Evolutionary conservation across 192 early-diverging fungal genomes (phyloP), one percentile per base, ranked within the genome.

Genomic region (Pilaira anomala): DNA sequence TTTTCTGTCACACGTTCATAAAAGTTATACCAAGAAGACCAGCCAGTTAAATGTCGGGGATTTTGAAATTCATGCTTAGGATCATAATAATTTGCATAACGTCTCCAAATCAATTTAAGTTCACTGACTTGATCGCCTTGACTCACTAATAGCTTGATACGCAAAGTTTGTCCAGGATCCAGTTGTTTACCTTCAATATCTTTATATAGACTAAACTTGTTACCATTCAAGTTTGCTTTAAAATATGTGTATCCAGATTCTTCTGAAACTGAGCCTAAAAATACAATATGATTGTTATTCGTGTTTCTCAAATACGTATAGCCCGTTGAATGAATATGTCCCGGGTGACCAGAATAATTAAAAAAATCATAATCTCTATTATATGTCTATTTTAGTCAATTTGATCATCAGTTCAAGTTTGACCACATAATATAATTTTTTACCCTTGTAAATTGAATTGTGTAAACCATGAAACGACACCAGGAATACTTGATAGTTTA

Each of bases 141-240:
- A 13, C 56, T 39, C 22, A 61, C 63, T 21, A 49, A 66, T 2
- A 68, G 28, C 30, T 46, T 64, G 45, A 63, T 8, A 2, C 19
- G 40, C 24, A 68, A 3, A 1, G 4, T 60, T 21, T 65, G 48
- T 13, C 29, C 36, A 1, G 24, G 48, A 2, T 30, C 7, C 45
- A 79, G 65, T 40, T 64, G 36, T 30, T 81, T 81, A 12, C 80
- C 80, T 22, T 52, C 61, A 56, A 75, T 77, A 28, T 81, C 80
- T 24, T 79, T 78, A 13, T 72, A 60, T 11, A 81, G 67, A 2
- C 63, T 61, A 14, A 81, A 60, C 18, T 30, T 51, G 33, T 62
- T 54, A 8, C 48, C 48, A n/a, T 65, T 65, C n/a, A 59, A 55
- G 48, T 81, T 64, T 30, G 65, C 71, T 28, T 70, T 50, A 36